phyloP scores from a whole-genome alignment of 2,329 filamentous ascomycete species.

The Cladobotryum protrusum region DNA sequence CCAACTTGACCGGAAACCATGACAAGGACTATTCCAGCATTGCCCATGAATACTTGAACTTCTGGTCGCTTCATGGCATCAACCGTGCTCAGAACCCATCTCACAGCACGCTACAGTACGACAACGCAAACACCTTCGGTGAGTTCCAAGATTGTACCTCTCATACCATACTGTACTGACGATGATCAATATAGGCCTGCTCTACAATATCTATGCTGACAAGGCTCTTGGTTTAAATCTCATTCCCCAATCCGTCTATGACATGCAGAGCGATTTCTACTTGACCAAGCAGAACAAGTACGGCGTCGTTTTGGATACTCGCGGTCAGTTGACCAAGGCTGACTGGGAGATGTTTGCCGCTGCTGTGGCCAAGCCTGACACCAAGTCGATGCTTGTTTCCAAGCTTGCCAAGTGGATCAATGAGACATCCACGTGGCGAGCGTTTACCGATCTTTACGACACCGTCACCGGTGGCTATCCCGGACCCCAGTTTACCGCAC shows the following conservation, averaged over 20 bases:
- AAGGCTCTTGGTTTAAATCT: conserved; percentile 69
- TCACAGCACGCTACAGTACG: conserved; percentile 74
- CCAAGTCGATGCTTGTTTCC: conserved; percentile 59
- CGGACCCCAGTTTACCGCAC: conserved; percentile 63
- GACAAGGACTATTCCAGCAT: conserved; percentile 57
- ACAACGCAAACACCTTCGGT: conserved; percentile 50
- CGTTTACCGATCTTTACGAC: conserved; percentile 73
- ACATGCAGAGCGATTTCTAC: conserved; percentile 74
- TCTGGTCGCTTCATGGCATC: conserved; percentile 67
- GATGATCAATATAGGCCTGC: conserved; percentile 20
- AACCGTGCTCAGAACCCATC: conserved; percentile 54
- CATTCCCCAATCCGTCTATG: conserved; percentile 69
- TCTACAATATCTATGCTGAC: conserved; percentile 83
- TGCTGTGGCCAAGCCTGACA: conserved; percentile 59
- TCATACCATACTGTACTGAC: background rate
- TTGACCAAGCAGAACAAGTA: conserved; percentile 63
- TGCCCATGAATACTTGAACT: conserved; percentile 61
- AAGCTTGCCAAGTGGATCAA: conserved; percentile 69
- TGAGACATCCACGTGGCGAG: conserved; percentile 61
- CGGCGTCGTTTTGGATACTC: conserved; percentile 75
- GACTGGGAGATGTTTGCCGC: conserved; percentile 86
- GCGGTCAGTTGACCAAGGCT: conserved; percentile 76
- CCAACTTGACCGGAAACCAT: conserved; percentile 50
- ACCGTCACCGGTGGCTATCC: conserved; percentile 63
- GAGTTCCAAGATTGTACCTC: background rate